These are phyloP conservation scores for Poa pratensis DNA, from an alignment of 176 grass and related monocot genomes.

Conservation along the genomic window DNA sequence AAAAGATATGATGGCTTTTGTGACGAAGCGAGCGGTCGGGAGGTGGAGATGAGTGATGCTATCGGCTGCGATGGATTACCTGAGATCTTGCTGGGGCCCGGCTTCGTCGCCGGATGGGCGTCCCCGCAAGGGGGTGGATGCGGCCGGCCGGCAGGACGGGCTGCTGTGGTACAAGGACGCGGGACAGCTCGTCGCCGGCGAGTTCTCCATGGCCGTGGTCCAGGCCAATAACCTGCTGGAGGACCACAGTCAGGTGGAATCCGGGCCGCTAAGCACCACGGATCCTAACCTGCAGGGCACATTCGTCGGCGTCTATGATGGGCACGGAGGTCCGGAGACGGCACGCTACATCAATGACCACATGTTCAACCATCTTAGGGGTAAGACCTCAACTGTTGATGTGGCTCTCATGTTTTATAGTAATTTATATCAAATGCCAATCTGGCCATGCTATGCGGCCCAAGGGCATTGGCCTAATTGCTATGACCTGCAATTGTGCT, in stretches of 20 bases:
- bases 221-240: constrained; percentile 90
- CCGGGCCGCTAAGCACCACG: constrained; percentile 57
- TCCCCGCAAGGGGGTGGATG: constrained; percentile 54
- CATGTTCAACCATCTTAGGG: constrained; percentile 72
- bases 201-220: constrained; percentile 93
- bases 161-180: constrained; percentile 91
- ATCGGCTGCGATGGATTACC: constrained; percentile 57
- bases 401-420: background rate
- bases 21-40: constrained; percentile 36
- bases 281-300: constrained; percentile 58
- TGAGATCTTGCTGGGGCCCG: constrained; percentile 79
- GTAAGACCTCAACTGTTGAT: constrained; percentile 45
- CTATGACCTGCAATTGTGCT: constrained; percentile 12
- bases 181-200: constrained; percentile 61
- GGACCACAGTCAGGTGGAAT: constrained; percentile 91
- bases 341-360: constrained; percentile 73
- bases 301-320: constrained; percentile 87
- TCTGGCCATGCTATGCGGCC: constrained; percentile 17
- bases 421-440: constrained; percentile 18
- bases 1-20: constrained; percentile 27
- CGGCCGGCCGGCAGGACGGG: constrained; percentile 63
- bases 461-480: background rate
- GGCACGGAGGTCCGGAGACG: constrained; percentile 84
- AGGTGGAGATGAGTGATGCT: constrained; percentile 71
- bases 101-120: constrained; percentile 47